Conservation (phyloP, 352 stramenopile species). For the Phytophthora capsici region DNA sequence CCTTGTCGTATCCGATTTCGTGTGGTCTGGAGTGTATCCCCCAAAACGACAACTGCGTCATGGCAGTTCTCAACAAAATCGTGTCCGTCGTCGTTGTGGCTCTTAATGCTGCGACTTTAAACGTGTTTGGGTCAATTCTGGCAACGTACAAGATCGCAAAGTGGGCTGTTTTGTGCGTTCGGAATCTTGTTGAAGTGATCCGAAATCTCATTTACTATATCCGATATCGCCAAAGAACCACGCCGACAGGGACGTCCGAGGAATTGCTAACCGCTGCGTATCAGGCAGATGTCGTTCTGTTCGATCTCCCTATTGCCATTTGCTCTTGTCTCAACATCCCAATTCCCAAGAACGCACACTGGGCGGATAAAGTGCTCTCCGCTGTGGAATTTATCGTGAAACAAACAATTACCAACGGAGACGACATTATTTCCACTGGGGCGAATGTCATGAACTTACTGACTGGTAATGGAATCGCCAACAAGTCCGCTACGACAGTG, state of each 20-base stretch:
- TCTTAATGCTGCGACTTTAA: slow-evolving; percentile 40
- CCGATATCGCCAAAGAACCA: slow-evolving; percentile 25
- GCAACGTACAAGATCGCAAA: slow-evolving; percentile 18
- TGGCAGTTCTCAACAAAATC: slow-evolving; percentile 45
- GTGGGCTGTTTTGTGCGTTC: slow-evolving; percentile 10
- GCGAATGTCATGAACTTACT: slow-evolving; percentile 32
- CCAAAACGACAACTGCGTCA: slow-evolving; percentile 18
- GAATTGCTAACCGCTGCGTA: slow-evolving; percentile 29
- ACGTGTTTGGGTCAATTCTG: slow-evolving; percentile 34
- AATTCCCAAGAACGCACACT: slow-evolving; percentile 8
- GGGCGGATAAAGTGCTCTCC: slow-evolving; percentile 2
- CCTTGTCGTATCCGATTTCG: slow-evolving; percentile 3
- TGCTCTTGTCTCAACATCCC: slow-evolving; percentile 11
- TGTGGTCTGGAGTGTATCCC: slow-evolving; percentile 1
- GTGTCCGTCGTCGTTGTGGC: slow-evolving; percentile 38
- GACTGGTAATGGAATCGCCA: slow-evolving; percentile 5
- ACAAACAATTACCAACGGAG: slow-evolving; percentile 28
- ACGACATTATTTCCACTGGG: slow-evolving; percentile 29
- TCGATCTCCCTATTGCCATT: slow-evolving; percentile 24
- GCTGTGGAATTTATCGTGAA: slow-evolving; percentile 37
- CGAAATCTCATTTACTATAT: slow-evolving; percentile 28
- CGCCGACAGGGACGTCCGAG: slow-evolving; percentile 10
- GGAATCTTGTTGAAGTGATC: slow-evolving; percentile 17
- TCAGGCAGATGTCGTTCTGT: slow-evolving; percentile 32
- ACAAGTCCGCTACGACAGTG: slow-evolving; percentile 12